Evolutionary conservation across 1,284 basidiomycete genomes (phyloP).

Genomic region (Malassezia dermatis): DNA sequence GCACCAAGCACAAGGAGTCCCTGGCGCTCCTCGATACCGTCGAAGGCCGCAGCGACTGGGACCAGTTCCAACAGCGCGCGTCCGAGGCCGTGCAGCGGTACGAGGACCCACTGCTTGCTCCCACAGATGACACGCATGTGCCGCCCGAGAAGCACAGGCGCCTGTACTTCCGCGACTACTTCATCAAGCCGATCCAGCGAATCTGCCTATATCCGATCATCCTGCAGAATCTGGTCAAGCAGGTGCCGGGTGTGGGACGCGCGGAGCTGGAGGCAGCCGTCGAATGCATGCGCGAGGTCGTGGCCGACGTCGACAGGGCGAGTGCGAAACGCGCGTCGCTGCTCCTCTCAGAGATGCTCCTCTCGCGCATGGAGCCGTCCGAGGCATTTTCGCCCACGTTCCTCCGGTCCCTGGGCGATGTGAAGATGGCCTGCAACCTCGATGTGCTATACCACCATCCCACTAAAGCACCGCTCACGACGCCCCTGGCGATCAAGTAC

Average conservation of each 20-base stretch:
- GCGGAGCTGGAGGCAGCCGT: constrained; percentile 24
- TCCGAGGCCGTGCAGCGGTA: constrained; percentile 19
- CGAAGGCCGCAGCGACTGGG: constrained; percentile 43
- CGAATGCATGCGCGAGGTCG: constrained; percentile 31
- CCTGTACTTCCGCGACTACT: constrained; percentile 40
- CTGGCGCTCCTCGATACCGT: constrained; percentile 37
- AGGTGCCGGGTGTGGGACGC: constrained; percentile 21
- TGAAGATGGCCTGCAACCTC: constrained; percentile 37
- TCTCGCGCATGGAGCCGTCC: constrained; percentile 33
- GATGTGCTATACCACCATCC: constrained; percentile 43
- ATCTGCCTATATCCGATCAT: constrained; percentile 44
- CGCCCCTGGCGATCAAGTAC: constrained; percentile 44
- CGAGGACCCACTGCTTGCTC: constrained; percentile 4
- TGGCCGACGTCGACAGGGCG: constrained; percentile 39
- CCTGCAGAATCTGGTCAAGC: constrained; percentile 37
- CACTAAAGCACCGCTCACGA: constrained; percentile 26
- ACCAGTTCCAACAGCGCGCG: constrained; percentile 34
- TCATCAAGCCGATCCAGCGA: constrained; percentile 47
- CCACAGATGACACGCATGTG: constrained; percentile 8
- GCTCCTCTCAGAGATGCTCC: constrained; percentile 35
- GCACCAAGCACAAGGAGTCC: constrained; percentile 42
- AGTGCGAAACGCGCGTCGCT: constrained; percentile 33
- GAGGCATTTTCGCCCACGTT: constrained; percentile 24
- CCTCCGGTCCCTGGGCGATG: constrained; percentile 32
- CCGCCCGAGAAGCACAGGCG: constrained; percentile 18